Base-by-base conservation (phyloP, 352 stramenopile genomes). In the Globisporangium barbulae region DNA sequence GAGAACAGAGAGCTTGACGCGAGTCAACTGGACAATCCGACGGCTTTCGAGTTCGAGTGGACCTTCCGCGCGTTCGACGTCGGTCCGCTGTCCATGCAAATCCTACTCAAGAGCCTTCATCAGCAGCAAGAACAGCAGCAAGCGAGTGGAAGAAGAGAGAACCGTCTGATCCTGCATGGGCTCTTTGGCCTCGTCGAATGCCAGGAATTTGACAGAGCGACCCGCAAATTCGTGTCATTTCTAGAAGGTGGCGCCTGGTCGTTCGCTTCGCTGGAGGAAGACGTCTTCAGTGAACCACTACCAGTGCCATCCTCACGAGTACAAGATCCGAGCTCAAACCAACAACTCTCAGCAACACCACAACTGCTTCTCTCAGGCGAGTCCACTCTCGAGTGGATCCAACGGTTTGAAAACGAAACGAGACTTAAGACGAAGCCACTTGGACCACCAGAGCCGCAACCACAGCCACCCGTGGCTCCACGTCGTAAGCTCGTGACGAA, bases 51-150 rank as follows among this genome's bases (percentile, higher is more conserved):
- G 31, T 60, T 79, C 15, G 81, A 90, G 28, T 92, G 83, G 81
- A 89, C 72, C 6, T 73, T 70, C 22, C 76, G 81, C 10, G 75
- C 75, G n/a, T 82, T 89, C 48, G 83, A 92, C 39, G 58, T 92
- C 28, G 83, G 83, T 1, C 78, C 83, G 2, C 63, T 64, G 6
- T 87, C 83, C 1, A 85, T 77, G 47, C 5, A 72, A 5, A 30
- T 70, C 2, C 67, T 92, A 21, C n/a, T 73, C 10, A 45, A 60
- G 21, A 2, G 37, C 25, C n/a, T 21, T 42, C 5, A 55, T 7
- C 6, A 57, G 22, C 53, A 56, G n/a, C 59, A 28, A 28, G 25
- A 28, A 28, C 25, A 70, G 7, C 39, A 69, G 2, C 21, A 56
- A 8, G 5, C 28, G 30, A 41, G 17, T 4, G 17, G 25, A 37